Evolutionary conservation across 371 early-diverging fungal genomes (phyloP).

Genomic region (Chytridium lagenaria): DNA sequence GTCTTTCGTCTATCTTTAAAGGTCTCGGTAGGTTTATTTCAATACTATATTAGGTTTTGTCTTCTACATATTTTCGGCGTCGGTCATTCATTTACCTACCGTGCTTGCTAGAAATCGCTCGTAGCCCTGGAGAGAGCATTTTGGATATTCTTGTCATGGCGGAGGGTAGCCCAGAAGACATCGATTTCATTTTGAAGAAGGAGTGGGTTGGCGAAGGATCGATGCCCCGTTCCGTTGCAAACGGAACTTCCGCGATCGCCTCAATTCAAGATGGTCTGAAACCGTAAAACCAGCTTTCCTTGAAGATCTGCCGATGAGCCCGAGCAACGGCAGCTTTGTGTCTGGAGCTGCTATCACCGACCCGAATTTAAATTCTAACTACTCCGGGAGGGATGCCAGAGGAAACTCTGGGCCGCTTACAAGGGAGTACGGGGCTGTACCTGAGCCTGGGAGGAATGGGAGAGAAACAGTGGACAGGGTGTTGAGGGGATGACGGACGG

Average conservation of each 20-base stretch:
- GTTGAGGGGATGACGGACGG: background rate
- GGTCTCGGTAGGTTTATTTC: constrained; percentile 37
- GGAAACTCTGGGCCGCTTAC: too few species aligned
- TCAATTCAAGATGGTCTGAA: background rate
- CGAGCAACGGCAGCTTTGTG: constrained; percentile 16
- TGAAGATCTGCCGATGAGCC: constrained; percentile 34
- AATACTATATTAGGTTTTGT: too few species aligned
- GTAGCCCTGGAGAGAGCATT: constrained; percentile 35
- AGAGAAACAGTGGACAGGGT: too few species aligned
- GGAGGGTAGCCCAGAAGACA: constrained; percentile 38
- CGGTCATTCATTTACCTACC: too few species aligned
- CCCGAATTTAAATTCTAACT: background rate
- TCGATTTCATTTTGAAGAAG: constrained; percentile 45
- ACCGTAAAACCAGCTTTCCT: constrained; percentile 32
- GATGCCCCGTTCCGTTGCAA: constrained; percentile 15
- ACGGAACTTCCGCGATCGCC: background rate
- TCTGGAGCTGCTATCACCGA: background rate
- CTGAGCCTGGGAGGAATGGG: too few species aligned
- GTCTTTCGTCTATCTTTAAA: constrained; percentile 40
- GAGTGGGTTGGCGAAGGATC: constrained; percentile 41
- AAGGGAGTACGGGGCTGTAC: too few species aligned
- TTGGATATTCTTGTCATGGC: constrained; percentile 40
- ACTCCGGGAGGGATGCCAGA: too few species aligned
- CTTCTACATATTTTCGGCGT: too few species aligned
- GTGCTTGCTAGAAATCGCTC: constrained; percentile 38